Percentiles rank a stretch among this genome's conserved stretches.
These are phyloP conservation scores for Xylaria sp. DNA, from an alignment of 2,329 filamentous ascomycete species.

Conservation along the genomic window DNA sequence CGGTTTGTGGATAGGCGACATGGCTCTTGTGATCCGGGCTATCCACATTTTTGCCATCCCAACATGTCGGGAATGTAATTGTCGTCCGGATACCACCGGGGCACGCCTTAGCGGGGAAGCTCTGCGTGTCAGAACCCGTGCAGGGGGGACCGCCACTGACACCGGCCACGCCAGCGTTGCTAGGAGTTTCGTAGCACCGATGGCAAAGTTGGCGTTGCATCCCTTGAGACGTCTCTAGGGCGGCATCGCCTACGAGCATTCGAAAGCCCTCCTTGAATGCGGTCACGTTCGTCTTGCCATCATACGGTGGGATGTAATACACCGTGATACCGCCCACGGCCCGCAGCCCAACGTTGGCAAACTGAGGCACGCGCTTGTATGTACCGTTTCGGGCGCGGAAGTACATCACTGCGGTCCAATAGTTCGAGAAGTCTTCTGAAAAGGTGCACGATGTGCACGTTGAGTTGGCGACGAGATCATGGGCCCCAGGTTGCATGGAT, in stretches of 20 bases:
- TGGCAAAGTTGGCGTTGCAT: constrained; percentile 46
- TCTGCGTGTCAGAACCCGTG: constrained; percentile 47
- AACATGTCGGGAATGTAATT: constrained; percentile 61
- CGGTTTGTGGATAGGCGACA: constrained; percentile 48
- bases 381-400: constrained; percentile 38
- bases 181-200: constrained; percentile 37
- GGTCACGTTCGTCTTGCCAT: constrained; percentile 46
- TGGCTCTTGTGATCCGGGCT: constrained; percentile 49
- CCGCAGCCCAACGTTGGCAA: constrained; percentile 38
- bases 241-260: constrained; percentile 52
- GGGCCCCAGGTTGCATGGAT: constrained; percentile 33
- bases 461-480: constrained; percentile 35
- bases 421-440: constrained; percentile 38
- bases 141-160: constrained; percentile 42
- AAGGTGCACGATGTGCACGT: constrained; percentile 40
- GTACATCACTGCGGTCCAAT: constrained; percentile 39
- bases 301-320: constrained; percentile 41
- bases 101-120: constrained; percentile 58
- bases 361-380: constrained; percentile 38
- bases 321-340: constrained; percentile 40
- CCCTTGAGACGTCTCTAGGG: constrained; percentile 31
- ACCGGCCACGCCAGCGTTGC: constrained; percentile 31
- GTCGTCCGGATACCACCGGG: constrained; percentile 54
- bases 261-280: constrained; percentile 53
- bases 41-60: constrained; percentile 58